These are phyloP conservation scores for Naganishia cerealis DNA, from an alignment of 1,284 basidiomycete species.

Conservation along the genomic window DNA sequence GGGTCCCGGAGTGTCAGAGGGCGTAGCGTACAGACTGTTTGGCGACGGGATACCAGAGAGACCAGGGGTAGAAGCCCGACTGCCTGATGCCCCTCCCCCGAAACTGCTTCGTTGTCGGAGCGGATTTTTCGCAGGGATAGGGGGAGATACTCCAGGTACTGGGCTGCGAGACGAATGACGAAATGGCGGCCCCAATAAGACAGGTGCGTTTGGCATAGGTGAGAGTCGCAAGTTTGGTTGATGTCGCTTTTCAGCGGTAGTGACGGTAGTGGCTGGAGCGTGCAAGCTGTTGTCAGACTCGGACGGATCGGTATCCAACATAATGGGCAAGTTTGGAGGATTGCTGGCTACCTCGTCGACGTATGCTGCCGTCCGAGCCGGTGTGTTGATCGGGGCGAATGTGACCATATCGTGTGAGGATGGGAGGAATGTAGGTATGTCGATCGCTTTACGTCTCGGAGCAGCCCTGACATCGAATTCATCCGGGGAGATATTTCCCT, in stretches of 20 bases:
- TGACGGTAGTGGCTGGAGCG: neutral
- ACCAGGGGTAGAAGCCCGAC: conserved; percentile 33
- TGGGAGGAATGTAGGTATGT: conserved; percentile 4
- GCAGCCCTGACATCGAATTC: neutral
- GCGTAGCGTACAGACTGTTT: neutral
- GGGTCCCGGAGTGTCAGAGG: neutral
- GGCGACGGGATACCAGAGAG: conserved; percentile 34
- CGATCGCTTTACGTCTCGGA: neutral
- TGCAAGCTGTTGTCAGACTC: neutral
- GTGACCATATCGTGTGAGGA: neutral
- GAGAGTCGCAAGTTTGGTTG: conserved; percentile 12
- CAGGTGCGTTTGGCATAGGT: conserved; percentile 8
- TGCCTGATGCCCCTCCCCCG: neutral
- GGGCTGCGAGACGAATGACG: conserved; percentile 2
- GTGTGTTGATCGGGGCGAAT: neutral
- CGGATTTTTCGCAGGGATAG: conserved; percentile 49
- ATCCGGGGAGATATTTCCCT: neutral
- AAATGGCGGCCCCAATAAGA: neutral
- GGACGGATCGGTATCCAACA: neutral
- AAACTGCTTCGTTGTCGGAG: conserved; percentile 36
- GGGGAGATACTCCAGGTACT: conserved; percentile 36
- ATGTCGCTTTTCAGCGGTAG: conserved; percentile 20
- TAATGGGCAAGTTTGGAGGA: conserved; percentile 2
- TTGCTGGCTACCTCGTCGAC: neutral
- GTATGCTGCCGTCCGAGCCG: neutral